Evolutionary conservation across 2,329 filamentous ascomycete species (phyloP), one percentile per base, ranked within the genome.

Genomic region (Colletotrichum tamarilloi): DNA sequence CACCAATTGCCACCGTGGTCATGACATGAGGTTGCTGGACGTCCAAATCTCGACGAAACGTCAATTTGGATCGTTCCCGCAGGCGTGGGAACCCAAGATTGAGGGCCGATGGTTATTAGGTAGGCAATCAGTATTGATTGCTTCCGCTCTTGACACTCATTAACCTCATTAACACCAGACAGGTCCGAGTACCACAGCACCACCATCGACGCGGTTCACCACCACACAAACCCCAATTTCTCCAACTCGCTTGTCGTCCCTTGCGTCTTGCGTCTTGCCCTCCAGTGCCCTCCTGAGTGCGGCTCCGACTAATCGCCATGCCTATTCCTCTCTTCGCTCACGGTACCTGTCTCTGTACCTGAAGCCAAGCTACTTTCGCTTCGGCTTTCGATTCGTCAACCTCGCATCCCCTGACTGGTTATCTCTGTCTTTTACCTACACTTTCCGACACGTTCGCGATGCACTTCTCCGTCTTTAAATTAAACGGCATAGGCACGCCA

Each of bases 301-400:
- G 67, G 59, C 70, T 70, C 67, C 65, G 22, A 22, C 38, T 35
- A 24, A 53, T 35, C 8, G 53, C 8, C 30, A 53, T 42, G 32
- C 11, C 7, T 46, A 28, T 42, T 16, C n/a, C 22, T 24, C 16
- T 14, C 32, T 16, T 55, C 55, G 19, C 32, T 57, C 22, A 24
- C 35, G 55, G 71, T 73, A 57, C 71, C 67, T 73, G 71, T 28
- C 49, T 56, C 67, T 49, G 65, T 70, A 12, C 66, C 55, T 73
- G 67, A 19, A 62, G 67, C 67, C 62, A 71, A 65, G 16, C 70
- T 42, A 19, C 59, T 69, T 73, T 72, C 59, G 70, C 66, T 64
- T 32, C 30, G 42, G 28, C 55, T 38, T 64, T 60, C 53, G 59
- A 35, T 72, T 24, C 32, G 53, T 19, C 66, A 32, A 46, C 35